Evolutionary conservation across 1,284 basidiomycete genomes (phyloP).

Genomic region (Megacollybia platyphylla): DNA sequence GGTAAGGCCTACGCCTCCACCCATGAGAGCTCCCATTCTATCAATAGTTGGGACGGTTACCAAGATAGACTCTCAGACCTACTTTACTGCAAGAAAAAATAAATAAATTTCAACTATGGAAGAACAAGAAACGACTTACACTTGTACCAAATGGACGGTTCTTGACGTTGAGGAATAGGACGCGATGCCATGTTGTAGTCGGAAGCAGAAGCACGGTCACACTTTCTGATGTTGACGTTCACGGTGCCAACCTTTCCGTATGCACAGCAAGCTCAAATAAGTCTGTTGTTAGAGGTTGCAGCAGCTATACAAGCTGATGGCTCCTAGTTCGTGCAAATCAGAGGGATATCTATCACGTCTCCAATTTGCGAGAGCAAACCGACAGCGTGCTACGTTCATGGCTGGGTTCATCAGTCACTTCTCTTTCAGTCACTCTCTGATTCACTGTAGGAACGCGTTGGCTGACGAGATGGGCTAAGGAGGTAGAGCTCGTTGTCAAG

Average conservation of each 20-base stretch:
- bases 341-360: constrained; percentile 70
- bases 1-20: constrained; percentile 82
- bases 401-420: constrained; percentile 43
- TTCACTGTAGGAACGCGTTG: constrained; percentile 61
- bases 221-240: constrained; percentile 12
- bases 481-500: constrained; percentile 63
- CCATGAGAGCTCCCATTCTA: constrained; percentile 91
- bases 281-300: constrained; percentile 29
- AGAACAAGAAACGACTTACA: constrained; percentile 27
- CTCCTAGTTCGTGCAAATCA: constrained; percentile 73
- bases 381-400: constrained; percentile 67
- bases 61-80: constrained; percentile 11
- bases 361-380: constrained; percentile 62
- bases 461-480: constrained; percentile 73
- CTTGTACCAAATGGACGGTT: constrained; percentile 65
- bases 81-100: constrained; percentile 30
- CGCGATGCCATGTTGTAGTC: constrained; percentile 22
- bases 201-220: constrained; percentile 6
- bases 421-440: neutral
- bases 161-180: constrained; percentile 33
- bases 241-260: constrained; percentile 39
- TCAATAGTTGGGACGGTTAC: neutral
- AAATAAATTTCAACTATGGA: constrained; percentile 2
- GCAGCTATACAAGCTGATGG: neutral
- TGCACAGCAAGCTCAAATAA: constrained; percentile 79